A percentile compares a stretch with the other conserved stretches of the same genome.
These are phyloP conservation scores for Onygena corvina DNA, from an alignment of 2,329 filamentous ascomycete genomes.

Conservation along the genomic window DNA sequence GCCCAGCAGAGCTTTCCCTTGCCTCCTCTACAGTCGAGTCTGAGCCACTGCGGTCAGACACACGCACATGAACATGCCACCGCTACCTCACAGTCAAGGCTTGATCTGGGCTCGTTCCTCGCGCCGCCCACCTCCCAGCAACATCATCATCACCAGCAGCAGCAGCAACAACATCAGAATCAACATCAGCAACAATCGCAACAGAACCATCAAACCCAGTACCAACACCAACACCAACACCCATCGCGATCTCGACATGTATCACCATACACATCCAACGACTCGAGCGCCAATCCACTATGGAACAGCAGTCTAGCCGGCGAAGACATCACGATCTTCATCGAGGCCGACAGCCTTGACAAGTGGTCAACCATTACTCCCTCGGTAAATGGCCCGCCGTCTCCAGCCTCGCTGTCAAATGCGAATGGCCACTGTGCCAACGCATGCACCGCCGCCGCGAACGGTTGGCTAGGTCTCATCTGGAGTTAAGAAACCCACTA, in stretches of 20 bases:
- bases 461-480: constrained; percentile 7
- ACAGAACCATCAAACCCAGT: constrained; percentile 9
- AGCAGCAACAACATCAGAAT: constrained; percentile 8
- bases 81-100: neutral
- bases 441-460: neutral
- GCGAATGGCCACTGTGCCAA: neutral
- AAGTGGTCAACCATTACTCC: constrained; percentile 8
- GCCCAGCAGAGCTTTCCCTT: constrained; percentile 25
- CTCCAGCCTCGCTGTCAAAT: constrained; percentile 1
- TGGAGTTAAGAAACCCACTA: constrained; percentile 4
- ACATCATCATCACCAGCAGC: constrained; percentile 3
- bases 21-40: constrained; percentile 25
- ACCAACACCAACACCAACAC: constrained; percentile 6
- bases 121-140: constrained; percentile 2
- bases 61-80: neutral
- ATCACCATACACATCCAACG: neutral
- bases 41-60: constrained; percentile 1
- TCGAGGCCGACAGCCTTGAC: constrained; percentile 14
- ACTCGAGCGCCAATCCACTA: neutral
- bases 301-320: constrained; percentile 12
- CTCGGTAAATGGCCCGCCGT: neutral
- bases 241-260: constrained; percentile 1
- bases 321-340: constrained; percentile 16
- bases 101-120: constrained; percentile 6
- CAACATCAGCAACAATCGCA: constrained; percentile 7